These are phyloP conservation scores for Rhodosporidiobolus sp. DNA, from an alignment of 768 basidiomycete species.

Conservation along the genomic window DNA sequence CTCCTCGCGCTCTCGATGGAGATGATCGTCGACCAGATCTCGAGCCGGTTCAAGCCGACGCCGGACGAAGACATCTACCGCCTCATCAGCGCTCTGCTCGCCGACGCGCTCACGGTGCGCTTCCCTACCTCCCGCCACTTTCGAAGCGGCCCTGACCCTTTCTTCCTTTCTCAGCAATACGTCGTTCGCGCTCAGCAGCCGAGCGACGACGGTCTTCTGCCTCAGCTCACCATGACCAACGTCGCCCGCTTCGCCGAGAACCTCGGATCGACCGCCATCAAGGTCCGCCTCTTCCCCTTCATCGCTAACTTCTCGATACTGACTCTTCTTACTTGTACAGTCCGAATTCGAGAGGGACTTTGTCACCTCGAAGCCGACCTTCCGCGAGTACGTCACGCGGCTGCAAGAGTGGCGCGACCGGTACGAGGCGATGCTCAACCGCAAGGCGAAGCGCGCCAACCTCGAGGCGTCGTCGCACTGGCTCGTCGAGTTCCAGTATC, in stretches of 20 bases:
- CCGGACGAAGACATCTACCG: conserved; percentile 94
- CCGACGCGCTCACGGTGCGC: conserved; percentile 77
- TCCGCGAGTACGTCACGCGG: conserved; percentile 81
- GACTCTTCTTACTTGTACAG: conserved; percentile 50
- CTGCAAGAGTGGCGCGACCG: conserved; percentile 91
- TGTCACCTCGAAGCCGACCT: conserved; percentile 67
- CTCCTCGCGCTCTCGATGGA: conserved; percentile 91
- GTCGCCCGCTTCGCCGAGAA: conserved; percentile 50
- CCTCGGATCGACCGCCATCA: conserved; percentile 45
- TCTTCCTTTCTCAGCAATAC: conserved; percentile 48
- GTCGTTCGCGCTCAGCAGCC: conserved; percentile 46
- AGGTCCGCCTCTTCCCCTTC: conserved; percentile 35
- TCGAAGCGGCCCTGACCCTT: too few relatives aligned
- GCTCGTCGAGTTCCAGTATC: conserved; percentile 94
- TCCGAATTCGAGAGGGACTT: conserved; percentile 90
- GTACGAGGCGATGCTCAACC: conserved; percentile 77
- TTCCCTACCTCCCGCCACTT: not conserved
- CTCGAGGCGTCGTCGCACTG: conserved; percentile 86
- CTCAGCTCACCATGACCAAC: conserved; percentile 48
- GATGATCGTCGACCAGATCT: conserved; percentile 92
- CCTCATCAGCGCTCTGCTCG: conserved; percentile 76
- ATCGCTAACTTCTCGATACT: not conserved
- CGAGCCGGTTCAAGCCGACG: conserved; percentile 77
- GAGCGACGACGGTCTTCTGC: conserved; percentile 50
- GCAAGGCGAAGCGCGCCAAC: conserved; percentile 68